These are phyloP conservation scores for Sinapis alba DNA, from an alignment of 441 rosid genomes.

Conservation along the genomic window DNA sequence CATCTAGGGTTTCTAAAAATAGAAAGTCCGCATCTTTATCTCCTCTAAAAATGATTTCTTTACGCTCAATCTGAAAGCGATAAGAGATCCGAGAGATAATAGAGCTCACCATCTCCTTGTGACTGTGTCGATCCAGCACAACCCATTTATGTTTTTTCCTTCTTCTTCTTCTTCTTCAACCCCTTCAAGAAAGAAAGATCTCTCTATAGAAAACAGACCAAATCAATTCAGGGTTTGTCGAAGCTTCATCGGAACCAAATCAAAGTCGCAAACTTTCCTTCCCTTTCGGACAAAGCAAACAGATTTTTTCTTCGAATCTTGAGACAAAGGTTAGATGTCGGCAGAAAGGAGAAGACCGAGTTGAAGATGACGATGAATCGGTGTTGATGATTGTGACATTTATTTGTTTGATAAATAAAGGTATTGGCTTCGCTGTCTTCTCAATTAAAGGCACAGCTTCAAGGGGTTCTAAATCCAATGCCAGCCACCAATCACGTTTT, in stretches of 20 bases:
- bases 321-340: constrained; percentile 24
- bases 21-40: not conserved
- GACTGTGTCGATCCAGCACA: constrained; percentile 77
- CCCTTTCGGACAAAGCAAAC: not conserved
- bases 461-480: constrained; percentile 25
- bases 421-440: constrained; percentile 38
- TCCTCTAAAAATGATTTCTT: not conserved
- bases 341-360: constrained; percentile 33
- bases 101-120: constrained; percentile 54
- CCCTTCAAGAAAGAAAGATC: constrained; percentile 6
- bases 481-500: constrained; percentile 4
- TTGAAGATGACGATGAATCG: constrained; percentile 35
- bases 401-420: constrained; percentile 24
- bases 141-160: constrained; percentile 57
- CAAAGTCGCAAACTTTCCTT: constrained; percentile 29
- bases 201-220: constrained; percentile 12
- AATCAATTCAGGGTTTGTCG: constrained; percentile 32
- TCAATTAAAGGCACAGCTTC: constrained; percentile 30
- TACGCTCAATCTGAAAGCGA: not conserved
- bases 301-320: constrained; percentile 31
- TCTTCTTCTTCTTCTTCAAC: constrained; percentile 17
- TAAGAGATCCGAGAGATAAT: not conserved
- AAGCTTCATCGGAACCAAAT: constrained; percentile 38
- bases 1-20: constrained; percentile 24
- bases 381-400: constrained; percentile 37